phyloP scores from a whole-genome alignment of 1,139 yeast genomes.

The Protomyces gravidus region DNA sequence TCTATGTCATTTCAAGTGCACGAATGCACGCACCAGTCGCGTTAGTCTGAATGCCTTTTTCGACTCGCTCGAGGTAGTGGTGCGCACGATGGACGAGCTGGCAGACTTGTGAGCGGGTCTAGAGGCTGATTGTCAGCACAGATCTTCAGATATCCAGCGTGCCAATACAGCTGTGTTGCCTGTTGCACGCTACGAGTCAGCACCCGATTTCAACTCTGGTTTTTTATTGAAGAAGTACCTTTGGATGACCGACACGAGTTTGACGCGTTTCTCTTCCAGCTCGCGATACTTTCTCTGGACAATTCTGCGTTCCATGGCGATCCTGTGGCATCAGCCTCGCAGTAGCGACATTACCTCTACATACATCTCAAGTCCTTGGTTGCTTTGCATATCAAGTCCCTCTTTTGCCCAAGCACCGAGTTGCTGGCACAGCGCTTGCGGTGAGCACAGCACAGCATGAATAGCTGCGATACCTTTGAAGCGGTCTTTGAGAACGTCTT shows the following conservation, averaged over 20 bases:
- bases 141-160: neutral
- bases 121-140: too few species aligned
- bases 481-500: neutral
- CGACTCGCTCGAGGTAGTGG: slow-evolving; percentile 20
- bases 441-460: neutral
- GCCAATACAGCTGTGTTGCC: neutral
- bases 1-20: slow-evolving; percentile 1
- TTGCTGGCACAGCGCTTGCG: neutral
- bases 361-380: neutral
- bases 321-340: neutral
- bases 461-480: neutral
- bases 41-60: slow-evolving; percentile 21
- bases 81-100: slow-evolving; percentile 18
- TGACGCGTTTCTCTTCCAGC: neutral
- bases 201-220: neutral
- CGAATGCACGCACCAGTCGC: slow-evolving; percentile 9
- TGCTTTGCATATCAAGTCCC: neutral
- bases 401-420: neutral
- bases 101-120: slow-evolving; percentile 3
- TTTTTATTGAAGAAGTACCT: neutral
- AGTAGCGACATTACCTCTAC: neutral
- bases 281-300: neutral
- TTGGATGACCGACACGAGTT: neutral
- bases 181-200: neutral
- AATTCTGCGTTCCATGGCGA: neutral